Evolutionary conservation across 495 filamentous ascomycete genomes (phyloP), one percentile per base, ranked within the genome.

Genomic region (Aspergillus sparsus): DNA sequence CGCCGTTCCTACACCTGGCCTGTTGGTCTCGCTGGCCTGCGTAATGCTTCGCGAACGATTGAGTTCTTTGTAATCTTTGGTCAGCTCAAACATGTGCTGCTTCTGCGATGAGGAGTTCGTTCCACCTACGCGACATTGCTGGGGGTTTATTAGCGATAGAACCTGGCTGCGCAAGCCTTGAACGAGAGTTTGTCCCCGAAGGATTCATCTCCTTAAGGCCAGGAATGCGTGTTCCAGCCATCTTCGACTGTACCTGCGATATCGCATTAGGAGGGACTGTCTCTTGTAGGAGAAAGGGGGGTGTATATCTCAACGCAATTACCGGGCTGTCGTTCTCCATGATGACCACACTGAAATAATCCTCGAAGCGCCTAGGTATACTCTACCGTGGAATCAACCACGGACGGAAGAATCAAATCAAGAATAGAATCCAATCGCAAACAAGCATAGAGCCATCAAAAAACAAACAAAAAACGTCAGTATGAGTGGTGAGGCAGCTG

Each of bases 161-260:
- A 15, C 79, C 75, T 66, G 86, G 83, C 39, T 79, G 76, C 58
- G 80, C 73, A 34, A 79, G 70, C 31, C 71, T 70, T 11, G 84
- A 81, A 60, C 89, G 86, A 58, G 84, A 77, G 74, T 94, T 94
- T 61, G 77, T 85, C 55, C 85, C 80, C 5, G 89, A 89, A 5
- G 85, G 79, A 56, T 83, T 83, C 70, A 87, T 82, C 60, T 89
- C 86, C 47, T 66, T 67, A 6, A 88, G 63, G 11, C 74, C 71
- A 7, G 73, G 76, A n/a, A 77, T 69, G 56, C 74, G 74, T 44
- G 65, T 69, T n/a, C 73, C 70, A 57, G 68, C 65, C 12, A 66
- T 66, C 53, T 67, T 69, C n/a, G 71, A 53, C 49, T 73, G 67
- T 35, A 51, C 53, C 68, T 76, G 58, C n/a, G 21, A n/a, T 34